Evolutionary conservation across 768 basidiomycete genomes (phyloP).

Genomic region (Lepiota brunneoincarnata): DNA sequence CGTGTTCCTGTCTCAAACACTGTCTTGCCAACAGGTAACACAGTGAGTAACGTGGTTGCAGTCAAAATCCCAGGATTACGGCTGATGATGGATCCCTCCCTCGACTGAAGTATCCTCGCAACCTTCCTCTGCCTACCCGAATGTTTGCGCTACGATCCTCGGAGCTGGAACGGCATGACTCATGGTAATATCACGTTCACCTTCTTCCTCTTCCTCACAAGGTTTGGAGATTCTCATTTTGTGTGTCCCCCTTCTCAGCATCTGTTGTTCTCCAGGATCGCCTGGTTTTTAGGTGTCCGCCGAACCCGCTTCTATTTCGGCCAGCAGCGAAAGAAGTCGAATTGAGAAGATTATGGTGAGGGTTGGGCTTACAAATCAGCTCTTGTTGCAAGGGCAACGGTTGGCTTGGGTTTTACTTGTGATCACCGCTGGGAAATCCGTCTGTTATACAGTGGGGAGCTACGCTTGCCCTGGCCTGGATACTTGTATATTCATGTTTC

Average conservation of each 20-base stretch:
- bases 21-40: constrained; percentile 39
- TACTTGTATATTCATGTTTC: too few species aligned
- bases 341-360: background rate
- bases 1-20: background rate
- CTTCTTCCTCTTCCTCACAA: constrained; percentile 49
- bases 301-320: constrained; percentile 28
- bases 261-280: constrained; percentile 31
- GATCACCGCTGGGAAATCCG: too few species aligned
- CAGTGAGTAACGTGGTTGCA: constrained; percentile 46
- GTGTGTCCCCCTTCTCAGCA: background rate
- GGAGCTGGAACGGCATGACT: constrained; percentile 66
- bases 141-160: constrained; percentile 46
- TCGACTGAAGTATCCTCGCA: constrained; percentile 45
- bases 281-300: constrained; percentile 46
- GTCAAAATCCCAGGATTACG: background rate
- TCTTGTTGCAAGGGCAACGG: background rate
- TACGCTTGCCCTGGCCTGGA: too few species aligned
- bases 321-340: constrained; percentile 2
- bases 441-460: too few species aligned
- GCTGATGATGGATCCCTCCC: constrained; percentile 12
- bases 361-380: background rate
- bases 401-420: background rate
- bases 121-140: constrained; percentile 59
- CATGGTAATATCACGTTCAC: constrained; percentile 76
- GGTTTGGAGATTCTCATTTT: constrained; percentile 34